Evolutionary conservation across 2,329 filamentous ascomycete species (phyloP), one percentile per base, ranked within the genome.

Genomic region (Beauveria australis): DNA sequence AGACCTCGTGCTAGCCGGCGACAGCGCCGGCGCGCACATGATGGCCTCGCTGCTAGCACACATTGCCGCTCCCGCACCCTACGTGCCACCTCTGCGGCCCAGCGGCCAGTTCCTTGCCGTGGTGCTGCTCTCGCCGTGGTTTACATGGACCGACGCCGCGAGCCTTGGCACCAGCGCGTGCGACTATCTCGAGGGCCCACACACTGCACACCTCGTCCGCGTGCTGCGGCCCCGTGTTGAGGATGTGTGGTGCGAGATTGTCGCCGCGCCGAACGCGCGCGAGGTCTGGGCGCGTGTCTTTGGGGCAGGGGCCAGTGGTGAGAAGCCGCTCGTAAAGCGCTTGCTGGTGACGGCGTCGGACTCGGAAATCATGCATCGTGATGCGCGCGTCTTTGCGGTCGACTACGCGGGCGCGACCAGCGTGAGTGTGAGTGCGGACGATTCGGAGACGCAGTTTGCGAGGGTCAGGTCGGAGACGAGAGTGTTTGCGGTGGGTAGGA

Each of bases 11-110:
- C 48, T 67, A 24, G 65, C 49, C 2, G 66, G 66, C 19, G 66
- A 68, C 47, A 67, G 65, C 24, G 66, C 66, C 28, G 66, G 66
- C 41, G 66, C 62, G 16, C 63, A 68, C 60, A 59, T 67, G 44
- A 41, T 63, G 19, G 63, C 64, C 49, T 64, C 62, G 22, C 51
- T 68, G 22, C 53, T 68, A 37, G 61, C 61, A 5, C 66, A 68
- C 53, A 24, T 67, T 9, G 63, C 61, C 40, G 43, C 41, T 18
- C 66, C 66, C 18, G 63, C 64, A 18, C 63, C 61, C 4, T 62
- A 63, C 48, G 63, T 63, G 26, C 62, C 61, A 18, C 55, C 64
- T 3, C 33, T 43, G 40, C 55, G 14, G 37, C 52, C 7, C 10
- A 47, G 53, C 41, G 19, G 40, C 1, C 62, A 56, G 22, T 62